phyloP scores from a whole-genome alignment of 352 stramenopile species.

The Pythium diclinum region DNA sequence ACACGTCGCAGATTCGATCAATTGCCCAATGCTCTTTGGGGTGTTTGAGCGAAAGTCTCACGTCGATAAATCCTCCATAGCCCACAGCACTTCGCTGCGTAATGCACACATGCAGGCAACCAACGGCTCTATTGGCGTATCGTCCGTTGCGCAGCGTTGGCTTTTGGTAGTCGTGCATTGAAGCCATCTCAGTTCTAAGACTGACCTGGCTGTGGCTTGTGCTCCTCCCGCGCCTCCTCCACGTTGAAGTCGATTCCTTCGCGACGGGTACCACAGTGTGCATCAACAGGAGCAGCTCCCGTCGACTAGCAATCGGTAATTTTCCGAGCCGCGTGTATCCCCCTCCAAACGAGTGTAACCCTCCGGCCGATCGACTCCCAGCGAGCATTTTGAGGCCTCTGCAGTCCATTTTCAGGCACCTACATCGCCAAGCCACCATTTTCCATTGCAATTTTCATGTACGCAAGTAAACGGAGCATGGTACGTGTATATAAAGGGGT shows the following conservation, averaged over 20 bases:
- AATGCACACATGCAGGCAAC: too few species aligned
- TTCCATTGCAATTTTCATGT: too few species aligned
- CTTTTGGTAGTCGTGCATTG: not conserved
- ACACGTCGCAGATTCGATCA: not conserved
- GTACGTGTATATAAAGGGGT: not conserved
- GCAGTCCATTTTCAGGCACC: not conserved
- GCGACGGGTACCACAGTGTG: not conserved
- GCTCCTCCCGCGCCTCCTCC: not conserved
- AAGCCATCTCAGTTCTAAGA: not conserved
- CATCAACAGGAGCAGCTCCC: not conserved
- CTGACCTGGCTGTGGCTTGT: not conserved
- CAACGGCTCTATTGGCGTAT: not conserved
- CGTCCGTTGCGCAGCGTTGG: not conserved
- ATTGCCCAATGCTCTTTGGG: too few species aligned
- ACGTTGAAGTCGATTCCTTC: not conserved
- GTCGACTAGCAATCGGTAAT: slow-evolving; percentile 1
- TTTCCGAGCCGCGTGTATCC: not conserved
- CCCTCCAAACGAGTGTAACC: not conserved
- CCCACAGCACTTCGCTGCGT: too few species aligned
- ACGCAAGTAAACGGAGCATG: not conserved
- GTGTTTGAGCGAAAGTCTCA: too few species aligned
- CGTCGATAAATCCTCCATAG: too few species aligned
- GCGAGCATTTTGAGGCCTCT: too few species aligned
- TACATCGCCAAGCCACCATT: too few species aligned
- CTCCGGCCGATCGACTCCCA: not conserved